phyloP scores from a whole-genome alignment of 2,329 filamentous ascomycete species.

The Pestalotiopsis sp. region DNA sequence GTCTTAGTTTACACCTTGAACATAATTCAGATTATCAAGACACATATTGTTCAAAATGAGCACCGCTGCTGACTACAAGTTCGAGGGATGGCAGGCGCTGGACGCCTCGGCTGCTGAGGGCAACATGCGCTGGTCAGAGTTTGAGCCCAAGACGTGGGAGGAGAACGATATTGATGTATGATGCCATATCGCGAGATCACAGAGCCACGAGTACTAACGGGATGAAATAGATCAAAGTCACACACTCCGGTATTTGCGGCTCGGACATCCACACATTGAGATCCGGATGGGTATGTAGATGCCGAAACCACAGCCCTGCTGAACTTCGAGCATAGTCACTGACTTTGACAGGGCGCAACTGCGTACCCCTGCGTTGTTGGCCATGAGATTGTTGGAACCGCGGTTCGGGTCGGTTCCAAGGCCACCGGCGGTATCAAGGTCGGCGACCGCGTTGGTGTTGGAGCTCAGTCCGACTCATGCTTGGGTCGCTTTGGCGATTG shows the following conservation, averaged over 20 bases:
- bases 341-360: background rate
- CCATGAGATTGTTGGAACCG: conserved; percentile 51
- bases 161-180: conserved; percentile 2
- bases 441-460: conserved; percentile 56
- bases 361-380: conserved; percentile 35
- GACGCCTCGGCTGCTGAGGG: conserved; percentile 17
- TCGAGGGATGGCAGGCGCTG: conserved; percentile 20
- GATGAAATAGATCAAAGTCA: conserved; percentile 5
- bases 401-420: conserved; percentile 40
- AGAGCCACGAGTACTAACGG: background rate
- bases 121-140: conserved; percentile 29
- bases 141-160: conserved; percentile 48
- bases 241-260: conserved; percentile 6
- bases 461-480: conserved; percentile 49
- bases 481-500: conserved; percentile 30
- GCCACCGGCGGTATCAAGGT: conserved; percentile 40
- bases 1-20: no score
- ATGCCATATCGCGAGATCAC: background rate
- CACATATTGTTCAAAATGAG: background rate
- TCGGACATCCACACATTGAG: conserved; percentile 4
- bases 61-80: conserved; percentile 15
- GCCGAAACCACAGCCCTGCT: background rate
- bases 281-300: conserved; percentile 1
- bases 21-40: background rate
- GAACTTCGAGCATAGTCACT: background rate